Conservation (phyloP, 768 basidiomycete species). For the Auricularia cornea region DNA sequence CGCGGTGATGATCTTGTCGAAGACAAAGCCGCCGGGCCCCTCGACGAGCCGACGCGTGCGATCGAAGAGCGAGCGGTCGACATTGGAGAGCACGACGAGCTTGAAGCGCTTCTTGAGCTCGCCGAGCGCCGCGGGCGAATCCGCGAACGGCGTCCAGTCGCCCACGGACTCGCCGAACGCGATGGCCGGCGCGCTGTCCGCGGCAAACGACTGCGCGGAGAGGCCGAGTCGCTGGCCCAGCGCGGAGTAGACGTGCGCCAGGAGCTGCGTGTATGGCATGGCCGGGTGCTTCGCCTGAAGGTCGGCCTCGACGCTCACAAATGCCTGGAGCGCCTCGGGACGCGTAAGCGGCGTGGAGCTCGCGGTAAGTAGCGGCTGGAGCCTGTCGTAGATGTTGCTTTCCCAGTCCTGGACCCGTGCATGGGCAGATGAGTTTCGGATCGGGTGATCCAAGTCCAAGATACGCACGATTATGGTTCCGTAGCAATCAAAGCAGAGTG, state of each 20-base stretch:
- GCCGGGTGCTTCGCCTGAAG: slow-evolving; percentile 50
- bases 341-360: slow-evolving; percentile 38
- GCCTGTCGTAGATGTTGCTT: slow-evolving; percentile 47
- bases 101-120: slow-evolving; percentile 54
- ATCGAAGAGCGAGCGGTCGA: slow-evolving; percentile 53
- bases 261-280: slow-evolving; percentile 52
- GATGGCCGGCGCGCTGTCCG: slow-evolving; percentile 22
- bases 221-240: slow-evolving; percentile 26
- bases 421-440: not conserved
- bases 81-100: slow-evolving; percentile 68
- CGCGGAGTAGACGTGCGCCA: slow-evolving; percentile 32
- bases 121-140: slow-evolving; percentile 52
- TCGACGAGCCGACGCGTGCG: slow-evolving; percentile 48
- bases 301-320: slow-evolving; percentile 43
- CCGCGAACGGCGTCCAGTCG: slow-evolving; percentile 59
- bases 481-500: slow-evolving; percentile 68
- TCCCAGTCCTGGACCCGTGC: slow-evolving; percentile 56
- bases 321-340: slow-evolving; percentile 44
- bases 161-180: slow-evolving; percentile 53
- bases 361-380: slow-evolving; percentile 41
- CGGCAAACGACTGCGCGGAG: slow-evolving; percentile 12
- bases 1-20: slow-evolving; percentile 60
- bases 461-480: slow-evolving; percentile 54
- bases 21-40: slow-evolving; percentile 39
- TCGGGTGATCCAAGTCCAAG: too few species aligned